Percentiles rank a stretch among this genome's conserved stretches.
Conservation (phyloP, 129 eudicot species). For the Sambucus nigra region DNA sequence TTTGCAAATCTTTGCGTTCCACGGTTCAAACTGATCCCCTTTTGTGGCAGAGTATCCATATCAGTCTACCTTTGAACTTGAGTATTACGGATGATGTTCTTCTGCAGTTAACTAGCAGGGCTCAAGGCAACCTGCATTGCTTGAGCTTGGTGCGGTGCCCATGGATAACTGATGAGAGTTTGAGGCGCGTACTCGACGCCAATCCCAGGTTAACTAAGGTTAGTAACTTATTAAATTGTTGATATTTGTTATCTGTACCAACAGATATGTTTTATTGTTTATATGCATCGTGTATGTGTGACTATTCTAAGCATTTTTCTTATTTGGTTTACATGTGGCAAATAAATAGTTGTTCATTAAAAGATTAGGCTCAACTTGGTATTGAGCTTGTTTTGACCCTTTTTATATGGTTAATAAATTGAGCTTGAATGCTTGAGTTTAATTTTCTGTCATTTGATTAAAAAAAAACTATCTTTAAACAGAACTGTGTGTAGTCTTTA, state of each 20-base stretch:
- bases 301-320: background rate
- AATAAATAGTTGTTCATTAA: background rate
- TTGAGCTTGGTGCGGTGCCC: conserved; percentile 73
- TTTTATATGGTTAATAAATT: too few relatives aligned
- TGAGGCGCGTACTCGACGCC: conserved; percentile 45
- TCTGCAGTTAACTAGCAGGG: conserved; percentile 52
- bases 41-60: conserved; percentile 59
- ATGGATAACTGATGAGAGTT: conserved; percentile 63
- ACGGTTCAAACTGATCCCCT: conserved; percentile 56
- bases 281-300: too few relatives aligned
- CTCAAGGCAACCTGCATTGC: conserved; percentile 64
- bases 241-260: background rate
- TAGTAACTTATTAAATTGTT: conserved; percentile 5
- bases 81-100: conserved; percentile 66
- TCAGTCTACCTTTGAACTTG: conserved; percentile 61
- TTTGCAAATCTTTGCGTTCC: conserved; percentile 54
- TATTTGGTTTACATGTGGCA: background rate
- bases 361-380: background rate
- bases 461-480: too few relatives aligned
- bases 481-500: too few relatives aligned
- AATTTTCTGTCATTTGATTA: too few relatives aligned
- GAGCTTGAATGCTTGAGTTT: too few relatives aligned
- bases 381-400: background rate
- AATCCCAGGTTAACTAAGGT: conserved; percentile 76
- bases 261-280: background rate